Evolutionary conservation across 495 filamentous ascomycete genomes (phyloP).

Genomic region (Daldinia decipiens): DNA sequence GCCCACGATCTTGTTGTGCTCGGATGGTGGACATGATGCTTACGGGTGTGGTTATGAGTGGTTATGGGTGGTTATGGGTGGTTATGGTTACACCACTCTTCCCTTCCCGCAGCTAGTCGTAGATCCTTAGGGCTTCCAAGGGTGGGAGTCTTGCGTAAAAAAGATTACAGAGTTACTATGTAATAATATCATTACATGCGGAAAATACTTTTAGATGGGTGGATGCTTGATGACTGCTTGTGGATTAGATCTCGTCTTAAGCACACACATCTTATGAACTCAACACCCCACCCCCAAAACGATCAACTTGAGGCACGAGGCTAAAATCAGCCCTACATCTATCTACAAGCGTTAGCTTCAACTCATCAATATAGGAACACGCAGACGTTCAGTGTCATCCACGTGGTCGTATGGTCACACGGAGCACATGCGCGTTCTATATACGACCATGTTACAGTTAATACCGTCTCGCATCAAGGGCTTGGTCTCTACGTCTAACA

Average conservation of each 20-base stretch:
- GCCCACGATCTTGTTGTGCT: constrained; percentile 21
- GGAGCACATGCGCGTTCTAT: constrained; percentile 16
- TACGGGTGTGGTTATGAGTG: constrained; percentile 24
- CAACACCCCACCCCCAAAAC: constrained; percentile 15
- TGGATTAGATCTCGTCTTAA: too few species aligned
- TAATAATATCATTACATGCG: constrained; percentile 7
- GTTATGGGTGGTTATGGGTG: too few species aligned
- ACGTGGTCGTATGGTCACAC: constrained; percentile 40
- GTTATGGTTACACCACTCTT: constrained; percentile 17
- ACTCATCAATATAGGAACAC: constrained; percentile 11
- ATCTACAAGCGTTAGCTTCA: constrained; percentile 15
- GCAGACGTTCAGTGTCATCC: constrained; percentile 23
- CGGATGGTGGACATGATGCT: constrained; percentile 15
- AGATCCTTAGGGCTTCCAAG: constrained; percentile 27
- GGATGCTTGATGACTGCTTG: too few species aligned
- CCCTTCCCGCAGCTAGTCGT: constrained; percentile 25
- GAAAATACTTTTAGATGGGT: neutral
- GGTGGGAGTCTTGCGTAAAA: constrained; percentile 7
- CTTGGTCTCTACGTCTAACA: neutral
- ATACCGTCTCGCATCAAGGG: neutral
- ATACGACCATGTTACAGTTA: neutral
- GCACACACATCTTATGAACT: neutral
- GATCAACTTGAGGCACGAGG: constrained; percentile 6
- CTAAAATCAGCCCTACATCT: constrained; percentile 40
- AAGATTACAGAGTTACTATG: neutral